Evolutionary conservation across 768 basidiomycete genomes (phyloP).

Genomic region (Leccinum fibrillosum): DNA sequence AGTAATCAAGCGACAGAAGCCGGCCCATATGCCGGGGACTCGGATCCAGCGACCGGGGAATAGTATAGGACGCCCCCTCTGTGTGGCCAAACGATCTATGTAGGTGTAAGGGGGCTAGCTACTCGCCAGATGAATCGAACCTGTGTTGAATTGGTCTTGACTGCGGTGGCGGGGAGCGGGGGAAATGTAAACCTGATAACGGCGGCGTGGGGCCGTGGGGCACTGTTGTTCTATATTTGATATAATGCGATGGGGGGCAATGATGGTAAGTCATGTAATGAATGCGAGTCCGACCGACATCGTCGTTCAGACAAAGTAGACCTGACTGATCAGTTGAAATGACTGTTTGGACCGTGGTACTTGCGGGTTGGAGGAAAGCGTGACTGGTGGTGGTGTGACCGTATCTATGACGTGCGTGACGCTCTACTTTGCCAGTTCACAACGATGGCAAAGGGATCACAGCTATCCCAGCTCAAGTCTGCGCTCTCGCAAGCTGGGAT

Average conservation of each 20-base stretch:
- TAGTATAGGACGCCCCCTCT: background rate
- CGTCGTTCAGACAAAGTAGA: background rate
- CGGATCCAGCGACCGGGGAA: background rate
- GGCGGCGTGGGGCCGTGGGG: background rate
- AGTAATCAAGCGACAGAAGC: background rate
- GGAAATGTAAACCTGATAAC: background rate
- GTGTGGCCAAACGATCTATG: background rate
- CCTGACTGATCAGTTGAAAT: background rate
- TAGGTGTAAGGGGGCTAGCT: background rate
- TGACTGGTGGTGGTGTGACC: background rate
- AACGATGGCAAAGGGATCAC: conserved; percentile 67
- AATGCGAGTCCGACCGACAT: background rate
- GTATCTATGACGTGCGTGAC: conserved; percentile 4
- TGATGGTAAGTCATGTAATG: background rate
- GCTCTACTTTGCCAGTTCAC: background rate
- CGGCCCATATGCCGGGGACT: background rate
- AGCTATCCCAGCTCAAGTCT: conserved; percentile 86
- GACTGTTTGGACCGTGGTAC: background rate
- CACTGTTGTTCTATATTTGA: background rate
- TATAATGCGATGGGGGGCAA: background rate
- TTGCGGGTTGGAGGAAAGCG: background rate
- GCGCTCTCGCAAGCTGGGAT: conserved; percentile 80
- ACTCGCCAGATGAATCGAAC: background rate
- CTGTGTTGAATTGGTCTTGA: conserved; percentile 1
- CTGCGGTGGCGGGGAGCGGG: background rate